Percentiles rank a stretch among this genome's conserved stretches.
Evolutionary conservation across 2,329 filamentous ascomycete species (phyloP).

Genomic region (Sporothrix luriei): DNA sequence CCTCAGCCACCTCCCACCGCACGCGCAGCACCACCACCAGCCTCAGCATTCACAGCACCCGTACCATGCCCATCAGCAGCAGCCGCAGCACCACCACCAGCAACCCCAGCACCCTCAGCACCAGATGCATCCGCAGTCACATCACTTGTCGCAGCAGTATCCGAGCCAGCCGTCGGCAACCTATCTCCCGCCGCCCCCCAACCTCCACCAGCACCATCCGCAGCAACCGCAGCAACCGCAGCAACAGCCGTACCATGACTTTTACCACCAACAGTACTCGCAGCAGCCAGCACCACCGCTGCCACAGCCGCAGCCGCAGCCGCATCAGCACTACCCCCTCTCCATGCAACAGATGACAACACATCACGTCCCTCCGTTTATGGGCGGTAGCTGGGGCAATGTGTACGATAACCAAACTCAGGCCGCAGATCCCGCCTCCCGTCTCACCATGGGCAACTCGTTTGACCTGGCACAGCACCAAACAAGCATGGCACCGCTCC

Average conservation of each 20-base stretch:
- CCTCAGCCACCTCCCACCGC: slow-evolving; percentile 29
- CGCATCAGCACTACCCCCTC: slow-evolving; percentile 28
- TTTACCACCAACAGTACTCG: slow-evolving; percentile 32
- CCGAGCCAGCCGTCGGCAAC: slow-evolving; percentile 22
- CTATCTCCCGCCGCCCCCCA: slow-evolving; percentile 30
- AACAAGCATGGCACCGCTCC: slow-evolving; percentile 24
- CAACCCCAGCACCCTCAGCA: slow-evolving; percentile 25
- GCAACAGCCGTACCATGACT: slow-evolving; percentile 30
- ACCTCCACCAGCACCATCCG: slow-evolving; percentile 28
- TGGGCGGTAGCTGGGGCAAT: slow-evolving; percentile 31
- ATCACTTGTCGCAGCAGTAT: slow-evolving; percentile 25
- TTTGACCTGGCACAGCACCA: slow-evolving; percentile 31
- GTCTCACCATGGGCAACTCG: slow-evolving; percentile 29
- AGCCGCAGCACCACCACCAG: slow-evolving; percentile 26
- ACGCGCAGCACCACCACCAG: slow-evolving; percentile 20
- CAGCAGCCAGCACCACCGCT: slow-evolving; percentile 23
- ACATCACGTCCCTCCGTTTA: slow-evolving; percentile 26
- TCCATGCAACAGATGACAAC: slow-evolving; percentile 28
- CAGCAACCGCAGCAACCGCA: slow-evolving; percentile 26
- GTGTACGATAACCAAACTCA: slow-evolving; percentile 31
- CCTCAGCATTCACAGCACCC: slow-evolving; percentile 24
- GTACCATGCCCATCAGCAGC: slow-evolving; percentile 16
- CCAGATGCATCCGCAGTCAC: slow-evolving; percentile 26
- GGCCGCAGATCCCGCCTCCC: slow-evolving; percentile 16
- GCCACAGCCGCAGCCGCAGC: slow-evolving; percentile 25